A percentile compares a stretch with the other conserved stretches of the same genome.
Evolutionary conservation across 75 land plant genomes (phyloP).

Genomic region (Sequoiadendron giganteum): DNA sequence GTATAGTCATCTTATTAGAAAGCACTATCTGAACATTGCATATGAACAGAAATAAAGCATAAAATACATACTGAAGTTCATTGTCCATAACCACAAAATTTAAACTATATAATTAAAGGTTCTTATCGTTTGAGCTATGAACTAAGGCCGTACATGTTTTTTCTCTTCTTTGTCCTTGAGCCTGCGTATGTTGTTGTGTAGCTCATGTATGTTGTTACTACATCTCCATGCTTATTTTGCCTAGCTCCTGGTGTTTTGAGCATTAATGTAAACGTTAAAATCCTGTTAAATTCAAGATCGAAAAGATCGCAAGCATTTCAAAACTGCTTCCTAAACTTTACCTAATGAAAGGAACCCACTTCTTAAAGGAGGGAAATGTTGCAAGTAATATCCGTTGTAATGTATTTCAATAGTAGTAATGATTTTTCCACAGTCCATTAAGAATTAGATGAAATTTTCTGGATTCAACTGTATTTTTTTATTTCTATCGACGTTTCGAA

Average conservation of each 20-base stretch:
- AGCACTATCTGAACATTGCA: not conserved
- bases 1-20: not conserved
- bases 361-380: not conserved
- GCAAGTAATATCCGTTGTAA: too few species aligned
- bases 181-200: too few species aligned
- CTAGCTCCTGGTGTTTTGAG: not conserved
- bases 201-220: not conserved
- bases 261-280: not conserved
- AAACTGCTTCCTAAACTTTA: too few species aligned
- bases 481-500: too few species aligned
- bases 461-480: too few species aligned
- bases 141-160: too few species aligned
- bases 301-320: too few species aligned
- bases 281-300: not conserved
- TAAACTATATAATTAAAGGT: not conserved
- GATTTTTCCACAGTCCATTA: too few species aligned
- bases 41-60: not conserved
- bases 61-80: not conserved
- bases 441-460: too few species aligned
- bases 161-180: too few species aligned
- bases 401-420: too few species aligned
- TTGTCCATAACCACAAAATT: not conserved
- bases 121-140: not conserved
- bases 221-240: not conserved
- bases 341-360: not conserved